Conservation (phyloP, 495 filamentous ascomycete species). For the Penicillium angulare region DNA sequence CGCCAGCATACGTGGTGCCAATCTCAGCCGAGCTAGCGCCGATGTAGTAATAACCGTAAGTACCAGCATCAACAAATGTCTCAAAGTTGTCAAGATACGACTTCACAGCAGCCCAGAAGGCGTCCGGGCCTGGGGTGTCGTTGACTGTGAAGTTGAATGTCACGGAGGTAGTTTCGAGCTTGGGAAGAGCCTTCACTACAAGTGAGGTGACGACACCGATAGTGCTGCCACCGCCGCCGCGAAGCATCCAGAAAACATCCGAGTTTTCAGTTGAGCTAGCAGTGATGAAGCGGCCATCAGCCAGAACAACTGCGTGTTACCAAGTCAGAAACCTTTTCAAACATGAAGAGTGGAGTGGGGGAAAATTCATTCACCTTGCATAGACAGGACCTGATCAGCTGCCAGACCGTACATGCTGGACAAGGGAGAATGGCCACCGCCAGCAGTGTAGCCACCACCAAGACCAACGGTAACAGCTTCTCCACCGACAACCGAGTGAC, state of each 20-base stretch:
- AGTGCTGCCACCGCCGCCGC: conserved; percentile 37
- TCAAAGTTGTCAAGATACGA: conserved; percentile 13
- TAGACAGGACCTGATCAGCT: conserved; percentile 35
- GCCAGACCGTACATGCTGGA: conserved; percentile 12
- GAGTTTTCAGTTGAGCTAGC: conserved; percentile 47
- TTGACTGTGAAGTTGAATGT: conserved; percentile 12
- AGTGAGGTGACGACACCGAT: conserved; percentile 38
- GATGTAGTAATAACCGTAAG: conserved; percentile 13
- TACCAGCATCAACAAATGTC: conserved; percentile 13
- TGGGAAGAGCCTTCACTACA: conserved; percentile 8
- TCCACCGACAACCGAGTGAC: conserved; percentile 7
- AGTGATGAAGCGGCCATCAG: conserved; percentile 40
- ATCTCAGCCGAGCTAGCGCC: conserved; percentile 3
- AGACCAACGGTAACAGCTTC: conserved; percentile 21
- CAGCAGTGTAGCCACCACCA: conserved; percentile 37
- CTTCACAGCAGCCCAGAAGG: conserved; percentile 12
- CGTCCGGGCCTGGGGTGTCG: conserved; percentile 9
- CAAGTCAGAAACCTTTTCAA: not conserved
- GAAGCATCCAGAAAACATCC: conserved; percentile 52
- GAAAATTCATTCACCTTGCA: conserved; percentile 22
- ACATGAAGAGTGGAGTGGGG: too few species aligned
- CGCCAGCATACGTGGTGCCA: conserved; percentile 9
- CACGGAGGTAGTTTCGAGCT: conserved; percentile 10
- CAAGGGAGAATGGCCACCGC: conserved; percentile 32
- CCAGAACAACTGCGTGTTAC: not conserved